These are phyloP conservation scores for Acer negundo DNA, from an alignment of 345 rosid genomes.

Conservation along the genomic window DNA sequence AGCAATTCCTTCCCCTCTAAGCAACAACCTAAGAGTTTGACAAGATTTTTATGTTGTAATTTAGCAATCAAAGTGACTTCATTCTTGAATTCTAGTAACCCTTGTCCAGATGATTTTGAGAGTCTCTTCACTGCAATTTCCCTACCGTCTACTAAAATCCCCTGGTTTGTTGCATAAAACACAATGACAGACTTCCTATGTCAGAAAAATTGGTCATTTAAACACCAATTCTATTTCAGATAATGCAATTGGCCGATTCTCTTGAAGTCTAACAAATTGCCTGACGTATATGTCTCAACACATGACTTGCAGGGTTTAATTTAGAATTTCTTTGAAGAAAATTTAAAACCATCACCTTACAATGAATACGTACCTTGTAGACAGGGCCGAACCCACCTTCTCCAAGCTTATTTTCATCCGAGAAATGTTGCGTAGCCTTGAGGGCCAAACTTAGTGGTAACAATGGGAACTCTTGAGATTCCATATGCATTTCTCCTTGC, in stretches of 20 bases:
- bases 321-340: too few relatives aligned
- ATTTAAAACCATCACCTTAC: too few relatives aligned
- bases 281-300: too few relatives aligned
- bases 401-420: slow-evolving; percentile 40
- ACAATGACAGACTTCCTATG: not conserved
- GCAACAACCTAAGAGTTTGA: slow-evolving; percentile 31
- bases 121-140: slow-evolving; percentile 25
- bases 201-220: too few relatives aligned
- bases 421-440: slow-evolving; percentile 32
- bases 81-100: slow-evolving; percentile 28
- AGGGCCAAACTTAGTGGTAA: slow-evolving; percentile 22
- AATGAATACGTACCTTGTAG: slow-evolving; percentile 31
- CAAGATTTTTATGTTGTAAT: slow-evolving; percentile 32
- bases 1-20: slow-evolving; percentile 24
- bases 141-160: slow-evolving; percentile 10
- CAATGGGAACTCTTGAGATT: slow-evolving; percentile 23
- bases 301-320: too few relatives aligned
- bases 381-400: slow-evolving; percentile 57
- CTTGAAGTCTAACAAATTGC: too few relatives aligned
- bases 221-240: too few relatives aligned
- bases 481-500: slow-evolving; percentile 9
- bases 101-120: slow-evolving; percentile 29
- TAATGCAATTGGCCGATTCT: too few relatives aligned
- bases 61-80: slow-evolving; percentile 24
- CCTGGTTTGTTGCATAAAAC: not conserved